A percentile compares a stretch with the other conserved stretches of the same genome.
These are phyloP conservation scores for Penicillium hordei DNA, from an alignment of 2,329 filamentous ascomycete species.

Conservation along the genomic window DNA sequence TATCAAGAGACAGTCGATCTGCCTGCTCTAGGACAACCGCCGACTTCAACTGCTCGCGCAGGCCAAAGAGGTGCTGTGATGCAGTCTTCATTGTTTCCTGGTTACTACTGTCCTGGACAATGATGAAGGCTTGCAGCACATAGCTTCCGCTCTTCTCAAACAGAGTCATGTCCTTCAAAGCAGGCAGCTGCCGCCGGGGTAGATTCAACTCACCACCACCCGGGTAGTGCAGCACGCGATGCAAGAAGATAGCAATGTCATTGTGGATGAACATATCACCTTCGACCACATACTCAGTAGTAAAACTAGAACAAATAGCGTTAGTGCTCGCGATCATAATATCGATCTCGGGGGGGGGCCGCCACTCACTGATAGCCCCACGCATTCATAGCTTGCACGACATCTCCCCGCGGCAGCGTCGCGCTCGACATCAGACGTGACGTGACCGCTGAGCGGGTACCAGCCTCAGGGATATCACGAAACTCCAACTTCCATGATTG, in stretches of 20 bases:
- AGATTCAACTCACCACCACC: constrained; percentile 31
- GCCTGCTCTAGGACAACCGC: constrained; percentile 58
- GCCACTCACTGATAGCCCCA: constrained; percentile 54
- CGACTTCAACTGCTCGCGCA: constrained; percentile 56
- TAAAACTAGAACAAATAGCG: constrained; percentile 46
- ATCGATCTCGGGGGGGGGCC: constrained; percentile 7
- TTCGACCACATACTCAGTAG: constrained; percentile 57
- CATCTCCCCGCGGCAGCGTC: constrained; percentile 51
- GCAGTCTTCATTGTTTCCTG: constrained; percentile 55
- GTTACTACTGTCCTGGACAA: constrained; percentile 56
- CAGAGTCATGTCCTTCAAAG: constrained; percentile 48
- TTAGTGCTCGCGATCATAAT: constrained; percentile 15
- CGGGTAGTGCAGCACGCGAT: constrained; percentile 54
- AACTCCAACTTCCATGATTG: constrained; percentile 50
- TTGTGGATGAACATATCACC: constrained; percentile 59
- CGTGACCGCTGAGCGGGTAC: constrained; percentile 55
- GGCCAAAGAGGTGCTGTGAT: constrained; percentile 54
- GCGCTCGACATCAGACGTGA: constrained; percentile 53
- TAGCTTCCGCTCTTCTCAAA: constrained; percentile 60
- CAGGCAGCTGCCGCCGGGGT: constrained; percentile 44
- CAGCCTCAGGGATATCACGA: constrained; percentile 51
- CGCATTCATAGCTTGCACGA: constrained; percentile 51
- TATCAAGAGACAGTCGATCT: constrained; percentile 60
- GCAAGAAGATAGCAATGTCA: constrained; percentile 58
- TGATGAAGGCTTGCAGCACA: constrained; percentile 58